These are phyloP conservation scores for Pleurotus giganteus DNA, from an alignment of 768 basidiomycete species.

Conservation along the genomic window DNA sequence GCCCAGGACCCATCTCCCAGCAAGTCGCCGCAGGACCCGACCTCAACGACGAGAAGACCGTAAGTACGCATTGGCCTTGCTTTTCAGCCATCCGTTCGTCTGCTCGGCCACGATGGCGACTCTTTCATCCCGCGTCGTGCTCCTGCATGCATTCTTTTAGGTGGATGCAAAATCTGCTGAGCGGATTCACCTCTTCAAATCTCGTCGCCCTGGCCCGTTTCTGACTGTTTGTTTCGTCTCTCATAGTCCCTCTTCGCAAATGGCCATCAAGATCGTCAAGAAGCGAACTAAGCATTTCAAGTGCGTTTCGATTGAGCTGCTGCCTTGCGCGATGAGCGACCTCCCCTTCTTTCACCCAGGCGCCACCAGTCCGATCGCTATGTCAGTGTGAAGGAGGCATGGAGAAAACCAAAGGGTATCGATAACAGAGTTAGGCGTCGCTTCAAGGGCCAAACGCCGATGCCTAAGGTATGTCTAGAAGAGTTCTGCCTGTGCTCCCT, in stretches of 20 bases:
- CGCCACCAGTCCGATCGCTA: slow-evolving; percentile 99
- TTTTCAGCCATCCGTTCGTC: not conserved
- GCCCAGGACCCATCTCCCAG: not conserved
- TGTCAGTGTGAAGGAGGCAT: slow-evolving; percentile 94
- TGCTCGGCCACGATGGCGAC: not conserved
- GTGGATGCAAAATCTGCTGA: not conserved
- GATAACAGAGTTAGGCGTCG: slow-evolving; percentile 96
- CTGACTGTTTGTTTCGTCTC: not conserved
- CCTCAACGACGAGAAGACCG: slow-evolving; percentile 9
- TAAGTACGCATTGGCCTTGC: not conserved
- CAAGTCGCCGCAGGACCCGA: slow-evolving; percentile 5
- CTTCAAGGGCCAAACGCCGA: slow-evolving; percentile 93
- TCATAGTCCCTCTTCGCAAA: not conserved
- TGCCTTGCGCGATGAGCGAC: slow-evolving; percentile 7
- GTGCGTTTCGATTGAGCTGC: slow-evolving; percentile 41
- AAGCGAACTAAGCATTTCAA: slow-evolving; percentile 98
- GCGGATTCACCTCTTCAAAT: not conserved
- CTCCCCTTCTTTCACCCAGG: slow-evolving; percentile 36
- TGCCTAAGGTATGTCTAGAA: slow-evolving; percentile 79
- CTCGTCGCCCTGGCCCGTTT: not conserved
- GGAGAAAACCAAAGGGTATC: slow-evolving; percentile 99
- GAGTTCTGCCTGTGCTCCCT: not conserved
- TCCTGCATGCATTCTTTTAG: not conserved
- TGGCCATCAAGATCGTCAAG: slow-evolving; percentile 23
- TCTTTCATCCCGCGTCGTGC: not conserved